phyloP scores from a whole-genome alignment of 345 rosid species.

The Eucalyptus caleyi region DNA sequence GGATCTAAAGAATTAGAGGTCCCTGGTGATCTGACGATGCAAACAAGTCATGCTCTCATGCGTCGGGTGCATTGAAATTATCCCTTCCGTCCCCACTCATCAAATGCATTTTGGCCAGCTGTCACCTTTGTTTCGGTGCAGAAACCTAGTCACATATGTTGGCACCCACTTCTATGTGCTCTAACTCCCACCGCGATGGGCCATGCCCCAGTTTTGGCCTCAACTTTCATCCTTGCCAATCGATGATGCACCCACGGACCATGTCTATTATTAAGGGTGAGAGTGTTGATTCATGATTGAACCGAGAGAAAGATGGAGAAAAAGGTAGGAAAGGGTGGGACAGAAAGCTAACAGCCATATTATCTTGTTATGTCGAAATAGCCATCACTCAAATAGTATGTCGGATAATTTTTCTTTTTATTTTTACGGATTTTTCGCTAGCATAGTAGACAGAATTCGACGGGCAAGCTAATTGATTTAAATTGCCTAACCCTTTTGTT shows the following conservation, averaged over 20 bases:
- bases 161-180: slow-evolving; percentile 8
- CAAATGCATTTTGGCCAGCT: not conserved
- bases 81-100: not conserved
- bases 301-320: not conserved
- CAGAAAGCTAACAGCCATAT: not conserved
- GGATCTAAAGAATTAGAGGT: not conserved
- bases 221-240: not conserved
- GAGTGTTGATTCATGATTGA: not conserved
- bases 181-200: slow-evolving; percentile 1
- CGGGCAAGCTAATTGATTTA: not conserved
- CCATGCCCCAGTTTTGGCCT: not conserved
- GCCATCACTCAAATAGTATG: not conserved
- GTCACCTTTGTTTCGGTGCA: not conserved
- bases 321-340: not conserved
- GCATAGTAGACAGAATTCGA: rapidly evolving
- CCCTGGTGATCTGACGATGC: not conserved
- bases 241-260: not conserved
- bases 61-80: not conserved
- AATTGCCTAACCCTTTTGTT: not conserved
- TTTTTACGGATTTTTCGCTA: not conserved
- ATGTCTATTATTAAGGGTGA: not conserved
- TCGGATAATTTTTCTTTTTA: not conserved
- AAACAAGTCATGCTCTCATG: not conserved
- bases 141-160: not conserved
- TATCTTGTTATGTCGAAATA: not conserved